Evolutionary conservation across 192 early-diverging fungal species (phyloP).

Genomic region (Thamnidium elegans): DNA sequence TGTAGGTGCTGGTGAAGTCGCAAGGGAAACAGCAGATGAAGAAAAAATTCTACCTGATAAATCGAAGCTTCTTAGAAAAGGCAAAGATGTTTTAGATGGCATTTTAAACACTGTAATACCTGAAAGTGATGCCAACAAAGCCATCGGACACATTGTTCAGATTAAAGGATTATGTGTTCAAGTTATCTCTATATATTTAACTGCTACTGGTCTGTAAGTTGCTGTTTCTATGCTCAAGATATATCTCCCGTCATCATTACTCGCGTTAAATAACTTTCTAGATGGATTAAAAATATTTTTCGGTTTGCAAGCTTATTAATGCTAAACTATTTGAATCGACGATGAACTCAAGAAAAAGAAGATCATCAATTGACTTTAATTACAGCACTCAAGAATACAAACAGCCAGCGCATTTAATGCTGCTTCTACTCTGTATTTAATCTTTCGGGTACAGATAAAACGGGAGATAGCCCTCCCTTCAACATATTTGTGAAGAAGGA

Average conservation of each 20-base stretch:
- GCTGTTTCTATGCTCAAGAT: not conserved
- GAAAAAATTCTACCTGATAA: slow-evolving; percentile 9
- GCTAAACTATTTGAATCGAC: not conserved
- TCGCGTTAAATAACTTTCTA: no score
- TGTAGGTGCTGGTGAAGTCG: slow-evolving; percentile 3
- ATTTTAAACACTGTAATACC: not conserved
- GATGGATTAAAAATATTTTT: slow-evolving; percentile 1
- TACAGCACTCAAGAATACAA: no score
- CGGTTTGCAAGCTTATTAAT: not conserved
- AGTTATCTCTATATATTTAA: not conserved
- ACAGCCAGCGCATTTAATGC: no score
- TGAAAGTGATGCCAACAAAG: not conserved
- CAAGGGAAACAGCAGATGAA: not conserved
- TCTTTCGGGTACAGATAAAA: no score
- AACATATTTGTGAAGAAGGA: no score
- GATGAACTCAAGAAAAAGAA: not conserved
- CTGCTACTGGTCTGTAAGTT: not conserved
- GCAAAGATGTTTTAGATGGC: slow-evolving; percentile 11
- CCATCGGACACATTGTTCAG: not conserved
- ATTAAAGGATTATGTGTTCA: slow-evolving; percentile 4
- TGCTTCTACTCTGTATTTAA: no score
- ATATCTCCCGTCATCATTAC: not conserved
- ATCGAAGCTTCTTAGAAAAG: slow-evolving; percentile 10
- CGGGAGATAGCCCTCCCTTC: no score
- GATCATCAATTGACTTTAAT: no score